Evolutionary conservation across 257 asterid species (phyloP).

Genomic region (Penstemon newberryi): DNA sequence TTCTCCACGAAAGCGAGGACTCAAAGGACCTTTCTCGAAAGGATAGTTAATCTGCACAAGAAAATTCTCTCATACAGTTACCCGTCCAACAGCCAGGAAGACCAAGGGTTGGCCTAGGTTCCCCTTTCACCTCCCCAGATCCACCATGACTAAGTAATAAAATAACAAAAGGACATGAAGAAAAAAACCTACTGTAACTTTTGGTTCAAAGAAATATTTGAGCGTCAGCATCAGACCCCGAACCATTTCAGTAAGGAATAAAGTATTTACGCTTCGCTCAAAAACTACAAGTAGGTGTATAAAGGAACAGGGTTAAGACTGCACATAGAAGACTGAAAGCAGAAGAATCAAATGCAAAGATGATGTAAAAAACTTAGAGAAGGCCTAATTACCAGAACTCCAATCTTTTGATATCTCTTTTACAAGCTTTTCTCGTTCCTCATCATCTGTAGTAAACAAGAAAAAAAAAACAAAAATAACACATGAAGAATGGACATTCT

Average conservation of each 20-base stretch:
- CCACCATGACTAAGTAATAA: neutral
- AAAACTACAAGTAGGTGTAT: slow-evolving; percentile 51
- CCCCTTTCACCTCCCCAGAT: neutral
- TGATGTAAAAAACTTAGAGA: slow-evolving; percentile 20
- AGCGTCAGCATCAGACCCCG: slow-evolving; percentile 83
- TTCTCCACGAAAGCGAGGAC: slow-evolving; percentile 96
- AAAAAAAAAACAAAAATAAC: no score
- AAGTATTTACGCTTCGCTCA: slow-evolving; percentile 83
- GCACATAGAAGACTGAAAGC: neutral
- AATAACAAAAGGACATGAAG: neutral
- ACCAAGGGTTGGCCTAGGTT: neutral
- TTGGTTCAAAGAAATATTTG: slow-evolving; percentile 80
- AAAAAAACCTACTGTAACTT: slow-evolving; percentile 70
- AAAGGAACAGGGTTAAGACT: slow-evolving; percentile 23
- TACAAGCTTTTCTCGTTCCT: slow-evolving; percentile 79
- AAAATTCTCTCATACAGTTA: slow-evolving; percentile 15
- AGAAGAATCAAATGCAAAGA: slow-evolving; percentile 20
- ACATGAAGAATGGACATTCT: no score
- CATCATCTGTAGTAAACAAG: slow-evolving; percentile 53
- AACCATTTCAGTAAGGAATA: slow-evolving; percentile 91
- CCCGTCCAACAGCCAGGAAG: neutral
- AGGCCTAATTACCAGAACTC: slow-evolving; percentile 61
- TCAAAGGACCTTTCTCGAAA: slow-evolving; percentile 91
- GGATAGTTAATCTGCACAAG: slow-evolving; percentile 84
- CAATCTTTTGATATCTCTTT: slow-evolving; percentile 85